A percentile compares a stretch with the other conserved stretches of the same genome.
These are phyloP conservation scores for Whalleya microplaca DNA, from an alignment of 2,329 filamentous ascomycete species.

Conservation along the genomic window DNA sequence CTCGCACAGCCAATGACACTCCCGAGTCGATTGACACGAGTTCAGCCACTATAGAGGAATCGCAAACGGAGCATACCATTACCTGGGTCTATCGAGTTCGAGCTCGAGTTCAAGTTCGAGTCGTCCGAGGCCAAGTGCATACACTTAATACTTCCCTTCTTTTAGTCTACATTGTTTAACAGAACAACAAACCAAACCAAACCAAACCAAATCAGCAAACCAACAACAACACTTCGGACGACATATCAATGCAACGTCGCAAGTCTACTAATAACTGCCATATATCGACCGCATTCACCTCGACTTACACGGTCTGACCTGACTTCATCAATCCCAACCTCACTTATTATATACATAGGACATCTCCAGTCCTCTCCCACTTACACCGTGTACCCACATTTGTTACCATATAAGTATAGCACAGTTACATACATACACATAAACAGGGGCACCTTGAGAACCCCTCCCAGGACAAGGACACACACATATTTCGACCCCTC, in stretches of 20 bases:
- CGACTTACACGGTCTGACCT: not conserved
- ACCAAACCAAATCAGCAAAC: too few species aligned
- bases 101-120: not conserved
- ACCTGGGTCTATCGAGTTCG: not conserved
- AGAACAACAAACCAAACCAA: too few species aligned
- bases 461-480: not conserved
- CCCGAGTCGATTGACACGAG: too few species aligned
- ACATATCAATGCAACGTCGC: not conserved
- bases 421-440: not conserved
- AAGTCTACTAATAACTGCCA: not conserved
- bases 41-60: not conserved
- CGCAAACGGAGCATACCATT: not conserved
- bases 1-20: constrained; percentile 5
- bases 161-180: too few species aligned
- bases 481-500: not conserved
- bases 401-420: not conserved
- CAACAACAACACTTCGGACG: not conserved
- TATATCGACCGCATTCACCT: not conserved
- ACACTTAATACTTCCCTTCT: not conserved
- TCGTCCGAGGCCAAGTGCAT: not conserved
- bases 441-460: not conserved
- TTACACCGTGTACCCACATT: not conserved
- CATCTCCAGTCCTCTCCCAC: not conserved
- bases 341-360: too few species aligned
- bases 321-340: not conserved